Conservation (phyloP, 2,329 filamentous ascomycete genomes). For the Aspergillus ochraceus region DNA sequence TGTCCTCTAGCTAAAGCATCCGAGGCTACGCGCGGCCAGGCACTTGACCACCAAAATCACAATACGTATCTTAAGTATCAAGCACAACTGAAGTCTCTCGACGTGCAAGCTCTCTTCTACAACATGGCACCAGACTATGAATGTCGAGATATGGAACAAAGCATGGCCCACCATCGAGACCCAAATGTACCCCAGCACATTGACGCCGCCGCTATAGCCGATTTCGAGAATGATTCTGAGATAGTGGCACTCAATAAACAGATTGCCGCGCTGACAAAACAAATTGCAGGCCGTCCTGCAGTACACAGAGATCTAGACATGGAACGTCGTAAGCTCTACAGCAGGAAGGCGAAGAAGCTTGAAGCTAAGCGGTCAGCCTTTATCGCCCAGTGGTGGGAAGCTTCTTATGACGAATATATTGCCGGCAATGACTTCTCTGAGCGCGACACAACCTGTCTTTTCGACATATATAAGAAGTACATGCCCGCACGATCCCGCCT, state of each 20-base stretch:
- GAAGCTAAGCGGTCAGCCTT: conserved; percentile 12
- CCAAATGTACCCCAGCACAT: conserved; percentile 19
- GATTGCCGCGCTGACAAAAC: conserved; percentile 12
- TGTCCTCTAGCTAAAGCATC: conserved; percentile 8
- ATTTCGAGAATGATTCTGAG: conserved; percentile 15
- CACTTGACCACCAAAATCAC: conserved; percentile 20
- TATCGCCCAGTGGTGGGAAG: conserved; percentile 19
- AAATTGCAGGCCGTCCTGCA: conserved; percentile 13
- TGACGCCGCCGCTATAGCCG: conserved; percentile 9
- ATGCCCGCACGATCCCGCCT: conserved; percentile 14
- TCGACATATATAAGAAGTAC: conserved; percentile 24
- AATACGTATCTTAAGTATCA: conserved; percentile 23
- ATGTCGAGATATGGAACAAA: conserved; percentile 22
- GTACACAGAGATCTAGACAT: conserved; percentile 8
- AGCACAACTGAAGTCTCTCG: conserved; percentile 16
- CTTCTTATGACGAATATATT: conserved; percentile 21
- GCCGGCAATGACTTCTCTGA: conserved; percentile 19
- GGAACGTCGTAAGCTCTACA: conserved; percentile 19
- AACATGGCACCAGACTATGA: conserved; percentile 20
- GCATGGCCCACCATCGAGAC: conserved; percentile 22
- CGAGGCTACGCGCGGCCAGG: conserved; percentile 17
- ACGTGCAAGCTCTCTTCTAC: conserved; percentile 21
- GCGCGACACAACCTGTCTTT: conserved; percentile 17
- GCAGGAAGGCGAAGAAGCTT: conserved; percentile 17
- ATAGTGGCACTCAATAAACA: conserved; percentile 15